A percentile compares a stretch with the other conserved stretches of the same genome.
phyloP scores from a whole-genome alignment of 129 eudicot species.

The Artemisia tridentata region DNA sequence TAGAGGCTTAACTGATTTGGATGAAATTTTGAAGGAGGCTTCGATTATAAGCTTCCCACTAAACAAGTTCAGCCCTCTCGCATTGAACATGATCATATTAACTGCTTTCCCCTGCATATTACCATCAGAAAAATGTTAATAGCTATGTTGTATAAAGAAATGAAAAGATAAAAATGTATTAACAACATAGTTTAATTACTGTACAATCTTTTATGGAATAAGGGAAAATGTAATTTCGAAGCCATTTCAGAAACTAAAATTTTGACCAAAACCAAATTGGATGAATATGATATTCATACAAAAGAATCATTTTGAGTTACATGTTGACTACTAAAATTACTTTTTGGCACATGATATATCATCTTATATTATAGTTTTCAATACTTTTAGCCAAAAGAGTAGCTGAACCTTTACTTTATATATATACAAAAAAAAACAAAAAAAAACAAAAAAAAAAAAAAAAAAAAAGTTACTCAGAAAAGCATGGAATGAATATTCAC shows the following conservation, averaged over 20 bases:
- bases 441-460: too few relatives aligned
- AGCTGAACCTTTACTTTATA: too few relatives aligned
- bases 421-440: too few relatives aligned
- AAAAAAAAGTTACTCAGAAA: too few relatives aligned
- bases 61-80: conserved; percentile 73
- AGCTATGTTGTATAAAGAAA: conserved; percentile 11
- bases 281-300: neutral
- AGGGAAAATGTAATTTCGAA: too few relatives aligned
- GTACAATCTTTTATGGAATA: too few relatives aligned
- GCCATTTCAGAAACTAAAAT: too few relatives aligned
- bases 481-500: neutral
- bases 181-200: neutral
- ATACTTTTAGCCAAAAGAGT: too few relatives aligned
- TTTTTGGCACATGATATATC: too few relatives aligned
- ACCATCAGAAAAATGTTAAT: conserved; percentile 37
- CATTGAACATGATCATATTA: conserved; percentile 78
- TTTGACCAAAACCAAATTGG: neutral
- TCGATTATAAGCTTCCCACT: conserved; percentile 78
- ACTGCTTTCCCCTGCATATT: conserved; percentile 96
- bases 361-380: too few relatives aligned
- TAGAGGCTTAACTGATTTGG: conserved; percentile 62
- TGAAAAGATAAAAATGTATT: neutral
- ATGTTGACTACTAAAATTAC: too few relatives aligned
- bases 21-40: conserved; percentile 72
- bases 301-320: too few relatives aligned